Evolutionary conservation across 2,329 filamentous ascomycete genomes (phyloP).

Genomic region (Trichophyton simii): DNA sequence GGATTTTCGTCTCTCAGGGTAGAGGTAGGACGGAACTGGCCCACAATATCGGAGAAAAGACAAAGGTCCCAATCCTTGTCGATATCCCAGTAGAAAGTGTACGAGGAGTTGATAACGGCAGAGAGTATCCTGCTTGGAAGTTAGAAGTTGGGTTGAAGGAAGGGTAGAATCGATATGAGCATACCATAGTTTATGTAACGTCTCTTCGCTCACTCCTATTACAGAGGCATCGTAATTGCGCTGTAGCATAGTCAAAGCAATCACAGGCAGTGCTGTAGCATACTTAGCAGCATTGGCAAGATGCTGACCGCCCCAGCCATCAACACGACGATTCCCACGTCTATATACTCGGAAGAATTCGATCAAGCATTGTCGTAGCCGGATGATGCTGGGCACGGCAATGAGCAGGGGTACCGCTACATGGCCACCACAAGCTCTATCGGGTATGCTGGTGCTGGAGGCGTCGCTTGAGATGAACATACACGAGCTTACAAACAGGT

Average conservation of each 20-base stretch:
- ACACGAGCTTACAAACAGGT: constrained; percentile 77
- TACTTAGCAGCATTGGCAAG: constrained; percentile 93
- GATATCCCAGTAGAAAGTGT: constrained; percentile 98
- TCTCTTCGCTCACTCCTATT: constrained; percentile 43
- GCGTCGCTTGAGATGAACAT: constrained; percentile 69
- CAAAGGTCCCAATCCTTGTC: constrained; percentile 93
- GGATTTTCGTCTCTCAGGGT: neutral
- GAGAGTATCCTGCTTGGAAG: constrained; percentile 50
- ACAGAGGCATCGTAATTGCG: constrained; percentile 45
- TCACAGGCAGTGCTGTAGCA: constrained; percentile 82
- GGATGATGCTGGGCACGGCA: constrained; percentile 69
- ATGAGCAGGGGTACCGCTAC: constrained; percentile 76
- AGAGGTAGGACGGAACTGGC: constrained; percentile 34
- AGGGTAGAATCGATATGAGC: constrained; percentile 9
- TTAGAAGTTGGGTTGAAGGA: neutral
- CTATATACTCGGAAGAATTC: constrained; percentile 64
- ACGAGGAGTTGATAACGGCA: constrained; percentile 71
- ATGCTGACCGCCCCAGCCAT: constrained; percentile 71
- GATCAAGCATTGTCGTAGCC: constrained; percentile 80
- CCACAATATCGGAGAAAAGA: constrained; percentile 51
- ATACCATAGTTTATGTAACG: constrained; percentile 44
- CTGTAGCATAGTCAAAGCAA: constrained; percentile 65
- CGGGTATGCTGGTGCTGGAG: constrained; percentile 66
- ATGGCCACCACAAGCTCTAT: constrained; percentile 67
- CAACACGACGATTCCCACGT: constrained; percentile 31